Conservation (phyloP, 1,284 basidiomycete genomes). For the Fomitopsis betulina region DNA sequence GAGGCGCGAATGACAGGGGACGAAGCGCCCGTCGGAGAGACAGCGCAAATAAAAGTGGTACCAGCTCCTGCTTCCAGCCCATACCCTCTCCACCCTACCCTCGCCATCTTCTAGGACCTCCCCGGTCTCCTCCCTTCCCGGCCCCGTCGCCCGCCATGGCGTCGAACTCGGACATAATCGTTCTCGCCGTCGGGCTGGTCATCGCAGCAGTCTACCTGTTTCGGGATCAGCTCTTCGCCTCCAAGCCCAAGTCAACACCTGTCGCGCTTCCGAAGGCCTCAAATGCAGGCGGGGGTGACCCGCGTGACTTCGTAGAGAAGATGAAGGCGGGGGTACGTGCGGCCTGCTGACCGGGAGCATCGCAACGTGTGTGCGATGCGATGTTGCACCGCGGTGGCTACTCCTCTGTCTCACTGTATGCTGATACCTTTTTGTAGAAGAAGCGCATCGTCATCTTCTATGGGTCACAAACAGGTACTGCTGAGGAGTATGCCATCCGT, state of each 20-base stretch:
- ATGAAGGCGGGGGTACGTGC: conserved; percentile 85
- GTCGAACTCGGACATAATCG: conserved; percentile 58
- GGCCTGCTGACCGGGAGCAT: neutral
- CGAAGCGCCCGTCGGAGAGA: neutral
- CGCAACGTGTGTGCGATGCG: neutral
- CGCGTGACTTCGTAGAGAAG: conserved; percentile 85
- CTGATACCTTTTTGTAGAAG: conserved; percentile 50
- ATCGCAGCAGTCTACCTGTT: conserved; percentile 76
- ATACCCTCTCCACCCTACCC: neutral
- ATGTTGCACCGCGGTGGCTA: neutral
- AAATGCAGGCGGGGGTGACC: conserved; percentile 63
- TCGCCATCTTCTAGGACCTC: neutral
- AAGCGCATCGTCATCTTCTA: conserved; percentile 95
- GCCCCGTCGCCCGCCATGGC: conserved; percentile 37
- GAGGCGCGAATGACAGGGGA: conserved; percentile 1
- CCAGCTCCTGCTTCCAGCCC: neutral
- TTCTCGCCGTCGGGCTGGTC: conserved; percentile 66
- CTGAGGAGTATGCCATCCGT: conserved; percentile 93
- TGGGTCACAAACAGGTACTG: conserved; percentile 95
- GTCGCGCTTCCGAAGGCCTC: conserved; percentile 37
- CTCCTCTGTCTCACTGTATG: conserved; percentile 7
- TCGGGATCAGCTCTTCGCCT: conserved; percentile 68
- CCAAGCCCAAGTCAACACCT: conserved; percentile 53
- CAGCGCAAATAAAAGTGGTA: conserved; percentile 1
- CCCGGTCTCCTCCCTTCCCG: neutral